A percentile compares a stretch with the other conserved stretches of the same genome.
phyloP scores from a whole-genome alignment of 495 filamentous ascomycete species.

The Trichoderma erinaceum region DNA sequence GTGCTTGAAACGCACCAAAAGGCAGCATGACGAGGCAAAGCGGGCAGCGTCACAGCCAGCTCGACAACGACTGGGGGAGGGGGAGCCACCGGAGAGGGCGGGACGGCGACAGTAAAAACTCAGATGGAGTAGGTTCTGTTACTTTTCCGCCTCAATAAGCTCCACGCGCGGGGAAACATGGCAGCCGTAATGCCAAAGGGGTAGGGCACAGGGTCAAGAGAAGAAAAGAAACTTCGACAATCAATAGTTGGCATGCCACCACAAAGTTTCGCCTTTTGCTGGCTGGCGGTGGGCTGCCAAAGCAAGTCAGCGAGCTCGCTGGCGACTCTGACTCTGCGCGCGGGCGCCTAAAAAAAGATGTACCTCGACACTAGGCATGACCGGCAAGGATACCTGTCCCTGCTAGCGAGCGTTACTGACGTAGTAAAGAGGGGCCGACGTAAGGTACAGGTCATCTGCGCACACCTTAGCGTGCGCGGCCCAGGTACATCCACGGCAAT shows the following conservation, averaged over 20 bases:
- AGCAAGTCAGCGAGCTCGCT: not conserved
- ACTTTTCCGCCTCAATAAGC: conserved; percentile 2
- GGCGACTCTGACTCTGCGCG: not conserved
- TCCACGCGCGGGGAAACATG: not conserved
- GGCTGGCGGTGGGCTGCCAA: not conserved
- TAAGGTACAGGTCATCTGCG: conserved; percentile 14
- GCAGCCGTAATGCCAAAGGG: not conserved
- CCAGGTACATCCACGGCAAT: conserved; percentile 8
- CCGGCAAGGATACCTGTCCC: not conserved
- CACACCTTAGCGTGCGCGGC: conserved; percentile 12
- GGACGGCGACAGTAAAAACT: not conserved
- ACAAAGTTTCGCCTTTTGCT: conserved; percentile 1
- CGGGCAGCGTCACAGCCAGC: conserved; percentile 7
- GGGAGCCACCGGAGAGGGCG: not conserved
- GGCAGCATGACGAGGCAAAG: not conserved
- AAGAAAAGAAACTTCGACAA: not conserved
- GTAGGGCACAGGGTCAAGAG: not conserved
- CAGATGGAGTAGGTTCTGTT: not conserved
- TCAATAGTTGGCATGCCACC: not conserved
- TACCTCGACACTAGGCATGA: conserved; percentile 1
- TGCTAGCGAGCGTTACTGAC: not conserved
- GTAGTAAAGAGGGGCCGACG: conserved; percentile 6
- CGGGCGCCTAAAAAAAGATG: conserved; percentile 10
- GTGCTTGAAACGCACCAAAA: not conserved
- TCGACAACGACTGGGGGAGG: not conserved